Conservation (phyloP, 2,329 filamentous ascomycete species). For the Penicillium sp. region DNA sequence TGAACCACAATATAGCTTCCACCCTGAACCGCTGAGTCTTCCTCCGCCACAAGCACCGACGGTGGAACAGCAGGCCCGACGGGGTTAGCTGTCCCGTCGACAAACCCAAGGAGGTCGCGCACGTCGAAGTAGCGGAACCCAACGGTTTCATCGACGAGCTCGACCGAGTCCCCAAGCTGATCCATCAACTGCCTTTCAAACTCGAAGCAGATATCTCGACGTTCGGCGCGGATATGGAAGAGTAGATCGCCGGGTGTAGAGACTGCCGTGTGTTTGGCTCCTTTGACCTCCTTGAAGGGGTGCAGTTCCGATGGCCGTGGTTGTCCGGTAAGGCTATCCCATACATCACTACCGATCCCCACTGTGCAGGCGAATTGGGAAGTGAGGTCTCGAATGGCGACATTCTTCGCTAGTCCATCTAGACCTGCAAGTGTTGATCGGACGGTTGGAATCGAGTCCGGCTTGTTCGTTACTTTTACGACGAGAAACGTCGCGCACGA, state of each 20-base stretch:
- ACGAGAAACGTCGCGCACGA: conserved; percentile 55
- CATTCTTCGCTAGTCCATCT: conserved; percentile 51
- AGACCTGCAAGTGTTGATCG: conserved; percentile 48
- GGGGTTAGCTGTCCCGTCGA: conserved; percentile 61
- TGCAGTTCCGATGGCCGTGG: conserved; percentile 53
- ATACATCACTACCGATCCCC: conserved; percentile 54
- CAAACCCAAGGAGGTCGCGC: conserved; percentile 58
- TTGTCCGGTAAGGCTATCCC: conserved; percentile 48
- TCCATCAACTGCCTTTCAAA: conserved; percentile 57
- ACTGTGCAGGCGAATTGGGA: conserved; percentile 53
- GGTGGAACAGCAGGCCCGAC: conserved; percentile 45
- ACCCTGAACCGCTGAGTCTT: conserved; percentile 43
- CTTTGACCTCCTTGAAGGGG: conserved; percentile 50
- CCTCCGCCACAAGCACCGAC: conserved; percentile 45
- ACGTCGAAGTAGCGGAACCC: conserved; percentile 62
- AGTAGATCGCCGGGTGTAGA: conserved; percentile 58
- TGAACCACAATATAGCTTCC: conserved; percentile 61
- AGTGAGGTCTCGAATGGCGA: conserved; percentile 50
- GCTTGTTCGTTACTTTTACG: conserved; percentile 39
- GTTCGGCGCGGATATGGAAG: conserved; percentile 59
- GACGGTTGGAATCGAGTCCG: conserved; percentile 41
- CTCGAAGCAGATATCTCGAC: conserved; percentile 58
- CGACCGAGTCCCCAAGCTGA: conserved; percentile 48
- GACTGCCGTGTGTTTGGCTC: conserved; percentile 51
- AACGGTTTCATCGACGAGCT: conserved; percentile 52